A percentile compares a stretch with the other conserved stretches of the same genome.
Evolutionary conservation across 2,329 filamentous ascomycete species (phyloP).

Genomic region (Rhexocercosporidium sp.): DNA sequence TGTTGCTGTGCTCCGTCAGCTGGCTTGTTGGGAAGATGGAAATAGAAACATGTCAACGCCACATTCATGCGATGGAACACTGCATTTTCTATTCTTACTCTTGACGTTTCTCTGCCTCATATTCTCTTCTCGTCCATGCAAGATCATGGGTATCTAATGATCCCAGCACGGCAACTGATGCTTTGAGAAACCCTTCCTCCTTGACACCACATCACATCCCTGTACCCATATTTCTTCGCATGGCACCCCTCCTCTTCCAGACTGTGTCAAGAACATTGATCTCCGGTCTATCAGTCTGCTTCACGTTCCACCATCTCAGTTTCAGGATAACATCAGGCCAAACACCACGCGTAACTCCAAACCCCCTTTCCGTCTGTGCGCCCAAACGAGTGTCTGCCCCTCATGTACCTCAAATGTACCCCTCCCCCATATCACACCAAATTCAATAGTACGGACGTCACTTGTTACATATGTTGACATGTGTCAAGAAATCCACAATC

Average conservation of each 20-base stretch:
- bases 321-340: constrained; percentile 5
- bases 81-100: not conserved
- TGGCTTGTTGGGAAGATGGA: not conserved
- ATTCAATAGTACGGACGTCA: not conserved
- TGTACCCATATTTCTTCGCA: not conserved
- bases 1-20: not conserved
- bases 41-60: not conserved
- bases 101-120: not conserved
- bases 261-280: not conserved
- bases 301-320: not conserved
- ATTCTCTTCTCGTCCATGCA: not conserved
- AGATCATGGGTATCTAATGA: not conserved
- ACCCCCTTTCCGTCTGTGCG: constrained; percentile 4
- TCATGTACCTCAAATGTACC: constrained; percentile 13
- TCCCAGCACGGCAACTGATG: not conserved
- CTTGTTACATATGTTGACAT: not conserved
- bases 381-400: not conserved
- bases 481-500: not conserved
- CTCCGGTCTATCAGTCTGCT: not conserved
- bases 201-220: not conserved
- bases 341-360: not conserved
- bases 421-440: not conserved
- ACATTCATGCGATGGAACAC: not conserved
- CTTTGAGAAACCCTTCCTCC: not conserved
- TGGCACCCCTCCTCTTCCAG: constrained; percentile 1